A percentile compares a stretch with the other conserved stretches of the same genome.
Evolutionary conservation across 2,329 filamentous ascomycete genomes (phyloP).

Genomic region (Dactylellina cionopaga): DNA sequence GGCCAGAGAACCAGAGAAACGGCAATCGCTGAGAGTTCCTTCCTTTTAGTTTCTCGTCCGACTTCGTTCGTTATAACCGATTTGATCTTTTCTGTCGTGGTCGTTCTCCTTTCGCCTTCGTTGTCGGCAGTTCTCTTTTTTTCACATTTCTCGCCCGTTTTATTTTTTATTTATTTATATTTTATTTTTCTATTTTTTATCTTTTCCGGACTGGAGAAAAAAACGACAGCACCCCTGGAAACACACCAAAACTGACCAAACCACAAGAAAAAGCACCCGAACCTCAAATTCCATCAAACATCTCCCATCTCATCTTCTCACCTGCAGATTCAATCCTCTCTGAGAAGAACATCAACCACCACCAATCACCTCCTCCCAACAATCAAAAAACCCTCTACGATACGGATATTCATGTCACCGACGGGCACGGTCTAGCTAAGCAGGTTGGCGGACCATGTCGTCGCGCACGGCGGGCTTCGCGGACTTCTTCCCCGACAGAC

Average conservation of each 20-base stretch:
- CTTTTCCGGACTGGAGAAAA: background rate
- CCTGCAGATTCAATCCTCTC: background rate
- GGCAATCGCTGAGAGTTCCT: too few relatives aligned
- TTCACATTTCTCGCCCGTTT: slow-evolving; percentile 6
- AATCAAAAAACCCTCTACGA: too few relatives aligned
- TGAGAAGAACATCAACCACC: background rate
- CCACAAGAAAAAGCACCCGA: background rate
- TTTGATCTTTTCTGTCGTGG: slow-evolving; percentile 19
- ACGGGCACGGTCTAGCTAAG: slow-evolving; percentile 44
- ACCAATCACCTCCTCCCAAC: background rate
- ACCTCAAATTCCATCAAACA: background rate
- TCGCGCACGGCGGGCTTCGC: slow-evolving; percentile 74
- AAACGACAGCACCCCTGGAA: background rate
- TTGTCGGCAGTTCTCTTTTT: background rate
- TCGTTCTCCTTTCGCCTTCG: background rate
- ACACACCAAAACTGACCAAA: slow-evolving; percentile 1
- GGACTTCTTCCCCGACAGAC: slow-evolving; percentile 85
- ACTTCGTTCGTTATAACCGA: too few relatives aligned
- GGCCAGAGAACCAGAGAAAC: too few relatives aligned
- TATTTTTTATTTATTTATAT: slow-evolving; percentile 4
- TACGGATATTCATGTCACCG: slow-evolving; percentile 21
- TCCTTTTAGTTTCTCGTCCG: too few relatives aligned
- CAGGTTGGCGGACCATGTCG: slow-evolving; percentile 58
- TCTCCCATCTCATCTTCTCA: background rate
- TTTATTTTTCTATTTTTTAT: background rate